A percentile compares a stretch with the other conserved stretches of the same genome.
phyloP scores from a whole-genome alignment of 148 eudicot species.

The Chenopodium quinoa region DNA sequence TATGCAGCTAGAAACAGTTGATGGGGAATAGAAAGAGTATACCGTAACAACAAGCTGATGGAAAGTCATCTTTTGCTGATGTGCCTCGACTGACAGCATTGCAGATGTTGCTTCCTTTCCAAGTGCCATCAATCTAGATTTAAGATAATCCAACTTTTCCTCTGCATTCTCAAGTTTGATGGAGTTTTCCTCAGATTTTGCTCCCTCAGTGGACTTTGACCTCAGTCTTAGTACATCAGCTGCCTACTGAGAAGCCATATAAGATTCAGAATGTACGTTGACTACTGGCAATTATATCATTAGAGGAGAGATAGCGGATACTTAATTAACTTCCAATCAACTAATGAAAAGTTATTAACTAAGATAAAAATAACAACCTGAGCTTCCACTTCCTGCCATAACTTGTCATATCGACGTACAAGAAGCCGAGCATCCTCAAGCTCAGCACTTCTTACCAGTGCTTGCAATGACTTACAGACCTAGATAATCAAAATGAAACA shows the following conservation, averaged over 20 bases:
- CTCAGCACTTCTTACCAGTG: conserved; percentile 59
- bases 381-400: conserved; percentile 71
- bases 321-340: not conserved
- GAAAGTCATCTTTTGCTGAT: conserved; percentile 66
- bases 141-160: conserved; percentile 58
- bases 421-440: conserved; percentile 88
- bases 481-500: conserved; percentile 19
- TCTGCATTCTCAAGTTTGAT: conserved; percentile 70
- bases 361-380: conserved; percentile 50
- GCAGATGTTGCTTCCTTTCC: conserved; percentile 79
- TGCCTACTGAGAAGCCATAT: conserved; percentile 43
- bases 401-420: conserved; percentile 59
- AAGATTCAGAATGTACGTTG: conserved; percentile 18
- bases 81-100: conserved; percentile 80
- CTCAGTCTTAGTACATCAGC: conserved; percentile 65
- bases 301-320: not conserved
- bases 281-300: not conserved
- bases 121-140: conserved; percentile 61
- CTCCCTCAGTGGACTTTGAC: conserved; percentile 53
- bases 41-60: conserved; percentile 75
- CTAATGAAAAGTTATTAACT: not conserved
- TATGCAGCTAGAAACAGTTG: not conserved
- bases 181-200: conserved; percentile 40
- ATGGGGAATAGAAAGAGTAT: conserved; percentile 15
- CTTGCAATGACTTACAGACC: conserved; percentile 67